These are phyloP conservation scores for Hemisphaericaspora xylofermentans DNA, from an alignment of 1,139 yeast genomes.

Conservation along the genomic window DNA sequence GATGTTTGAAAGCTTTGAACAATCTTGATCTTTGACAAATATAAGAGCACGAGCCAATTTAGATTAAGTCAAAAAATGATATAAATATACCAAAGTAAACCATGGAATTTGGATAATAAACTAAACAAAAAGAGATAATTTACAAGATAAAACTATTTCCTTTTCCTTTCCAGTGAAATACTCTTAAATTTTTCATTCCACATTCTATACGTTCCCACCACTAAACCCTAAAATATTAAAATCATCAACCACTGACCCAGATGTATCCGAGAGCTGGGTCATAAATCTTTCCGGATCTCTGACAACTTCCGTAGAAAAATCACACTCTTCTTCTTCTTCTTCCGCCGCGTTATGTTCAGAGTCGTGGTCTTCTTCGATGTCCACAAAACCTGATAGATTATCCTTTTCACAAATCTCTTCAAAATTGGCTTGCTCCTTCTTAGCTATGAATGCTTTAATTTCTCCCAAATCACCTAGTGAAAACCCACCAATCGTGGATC, in stretches of 20 bases:
- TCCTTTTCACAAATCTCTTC: conserved; percentile 17
- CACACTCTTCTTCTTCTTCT: conserved; percentile 12
- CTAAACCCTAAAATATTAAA: conserved; percentile 2
- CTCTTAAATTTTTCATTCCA: not conserved
- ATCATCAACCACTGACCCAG: conserved; percentile 3
- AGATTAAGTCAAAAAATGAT: no score
- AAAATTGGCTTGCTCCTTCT: conserved; percentile 14
- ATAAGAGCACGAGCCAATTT: no score
- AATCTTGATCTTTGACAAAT: no score
- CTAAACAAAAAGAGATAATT: no score
- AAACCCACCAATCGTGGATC: conserved; percentile 14
- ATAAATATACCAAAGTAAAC: no score
- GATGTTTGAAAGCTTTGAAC: no score
- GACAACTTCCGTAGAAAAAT: conserved; percentile 6
- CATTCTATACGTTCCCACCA: conserved; percentile 1
- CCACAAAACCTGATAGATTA: conserved; percentile 15
- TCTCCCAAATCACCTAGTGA: conserved; percentile 15
- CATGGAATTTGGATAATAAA: no score
- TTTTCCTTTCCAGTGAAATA: not conserved
- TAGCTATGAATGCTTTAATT: conserved; percentile 12
- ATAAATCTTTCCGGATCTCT: conserved; percentile 5
- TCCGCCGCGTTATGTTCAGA: conserved; percentile 9
- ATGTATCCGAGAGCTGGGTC: conserved; percentile 2
- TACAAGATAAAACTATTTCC: not conserved
- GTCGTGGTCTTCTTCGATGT: conserved; percentile 8